Evolutionary conservation across 306 rosid genomes (phyloP).

Genomic region (Medicago ruthenica): DNA sequence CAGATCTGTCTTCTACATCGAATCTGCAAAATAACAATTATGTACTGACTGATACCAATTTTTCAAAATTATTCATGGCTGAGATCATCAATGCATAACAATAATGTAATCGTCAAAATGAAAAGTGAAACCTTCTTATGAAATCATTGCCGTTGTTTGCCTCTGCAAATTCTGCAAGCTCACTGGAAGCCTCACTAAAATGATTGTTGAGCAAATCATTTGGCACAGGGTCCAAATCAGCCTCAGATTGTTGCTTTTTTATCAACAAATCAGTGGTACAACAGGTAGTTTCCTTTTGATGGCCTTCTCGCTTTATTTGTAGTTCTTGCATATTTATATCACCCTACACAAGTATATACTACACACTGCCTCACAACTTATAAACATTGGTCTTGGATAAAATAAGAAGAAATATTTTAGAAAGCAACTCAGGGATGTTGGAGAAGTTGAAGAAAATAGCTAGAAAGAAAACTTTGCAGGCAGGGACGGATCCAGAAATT

Average conservation of each 20-base stretch:
- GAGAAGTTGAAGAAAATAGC: neutral
- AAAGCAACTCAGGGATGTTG: neutral
- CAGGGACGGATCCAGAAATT: too few species aligned
- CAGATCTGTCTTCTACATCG: slow-evolving; percentile 73
- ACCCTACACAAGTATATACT: slow-evolving; percentile 57
- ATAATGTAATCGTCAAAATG: slow-evolving; percentile 36
- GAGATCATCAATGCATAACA: slow-evolving; percentile 31
- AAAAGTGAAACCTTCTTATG: slow-evolving; percentile 69
- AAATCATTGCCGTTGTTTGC: slow-evolving; percentile 60
- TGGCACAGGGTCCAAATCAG: slow-evolving; percentile 52
- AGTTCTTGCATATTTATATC: slow-evolving; percentile 51
- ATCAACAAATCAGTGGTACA: slow-evolving; percentile 37
- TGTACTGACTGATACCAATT: slow-evolving; percentile 14
- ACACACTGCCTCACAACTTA: slow-evolving; percentile 38
- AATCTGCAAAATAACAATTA: slow-evolving; percentile 61
- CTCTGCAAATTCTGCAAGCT: slow-evolving; percentile 53
- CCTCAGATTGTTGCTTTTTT: slow-evolving; percentile 46
- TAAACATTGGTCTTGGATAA: slow-evolving; percentile 9
- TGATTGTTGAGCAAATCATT: slow-evolving; percentile 44
- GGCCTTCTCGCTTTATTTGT: slow-evolving; percentile 46
- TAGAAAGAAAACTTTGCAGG: neutral
- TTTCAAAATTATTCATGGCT: slow-evolving; percentile 31
- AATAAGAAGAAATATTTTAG: neutral
- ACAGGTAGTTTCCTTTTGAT: slow-evolving; percentile 46
- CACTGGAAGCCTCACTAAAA: slow-evolving; percentile 51